Conservation (phyloP, 257 asterid species). For the Solanum bulbocastanum region DNA sequence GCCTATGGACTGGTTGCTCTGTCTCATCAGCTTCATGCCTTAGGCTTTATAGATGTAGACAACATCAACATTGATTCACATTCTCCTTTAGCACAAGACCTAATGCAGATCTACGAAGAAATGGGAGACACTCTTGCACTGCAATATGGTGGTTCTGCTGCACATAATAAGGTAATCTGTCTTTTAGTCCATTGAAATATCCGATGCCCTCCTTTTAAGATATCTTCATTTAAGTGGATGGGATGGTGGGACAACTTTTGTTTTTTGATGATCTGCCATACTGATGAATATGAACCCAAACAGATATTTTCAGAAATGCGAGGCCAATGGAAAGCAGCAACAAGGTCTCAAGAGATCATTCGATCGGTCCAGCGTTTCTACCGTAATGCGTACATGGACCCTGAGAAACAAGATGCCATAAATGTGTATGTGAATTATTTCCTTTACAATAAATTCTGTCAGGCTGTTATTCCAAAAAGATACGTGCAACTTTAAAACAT, state of each 20-base stretch:
- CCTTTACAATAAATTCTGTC: neutral
- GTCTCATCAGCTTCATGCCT: slow-evolving; percentile 63
- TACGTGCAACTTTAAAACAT: neutral
- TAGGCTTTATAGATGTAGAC: slow-evolving; percentile 49
- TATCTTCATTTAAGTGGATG: neutral
- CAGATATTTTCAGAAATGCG: slow-evolving; percentile 87
- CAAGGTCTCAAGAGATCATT: slow-evolving; percentile 70
- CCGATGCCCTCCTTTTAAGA: neutral
- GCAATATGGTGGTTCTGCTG: slow-evolving; percentile 97
- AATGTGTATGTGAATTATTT: slow-evolving; percentile 52
- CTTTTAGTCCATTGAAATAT: neutral
- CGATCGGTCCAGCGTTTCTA: slow-evolving; percentile 76
- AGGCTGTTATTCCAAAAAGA: neutral
- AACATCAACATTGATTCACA: slow-evolving; percentile 36
- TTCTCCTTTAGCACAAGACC: slow-evolving; percentile 53
- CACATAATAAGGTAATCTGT: slow-evolving; percentile 78
- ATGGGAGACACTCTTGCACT: slow-evolving; percentile 96
- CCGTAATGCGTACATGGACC: slow-evolving; percentile 85
- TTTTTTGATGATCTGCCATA: neutral
- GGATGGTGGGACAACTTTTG: neutral
- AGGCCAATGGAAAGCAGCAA: slow-evolving; percentile 93
- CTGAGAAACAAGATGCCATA: slow-evolving; percentile 84
- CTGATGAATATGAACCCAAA: slow-evolving; percentile 6
- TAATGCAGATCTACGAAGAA: slow-evolving; percentile 78
- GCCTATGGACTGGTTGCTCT: slow-evolving; percentile 80